Base-by-base conservation (phyloP, 441 rosid species). In the Euphorbia schlechtendalii region DNA sequence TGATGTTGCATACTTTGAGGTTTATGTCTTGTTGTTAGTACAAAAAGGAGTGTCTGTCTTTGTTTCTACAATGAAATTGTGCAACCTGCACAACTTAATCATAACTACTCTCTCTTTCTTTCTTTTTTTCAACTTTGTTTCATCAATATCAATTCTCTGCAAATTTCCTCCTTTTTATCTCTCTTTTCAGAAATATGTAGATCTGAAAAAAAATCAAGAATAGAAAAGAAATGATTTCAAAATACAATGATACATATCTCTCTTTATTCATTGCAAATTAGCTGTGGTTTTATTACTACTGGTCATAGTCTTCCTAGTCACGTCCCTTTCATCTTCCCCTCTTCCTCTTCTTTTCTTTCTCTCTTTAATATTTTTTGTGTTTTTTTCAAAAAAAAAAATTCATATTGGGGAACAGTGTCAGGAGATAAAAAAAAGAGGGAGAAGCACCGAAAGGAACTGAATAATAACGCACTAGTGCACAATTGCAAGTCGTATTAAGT, bases 291-390 rank as follows among this genome's bases (percentile, higher is more conserved):
- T 38, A 3, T 38, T 38, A 38, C 8, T 4, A 8, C 75, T 77
- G 72, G 71, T 69, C 69, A 21, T 63, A 53, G 63, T 76, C 60
- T 72, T 58, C 75, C 76, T 58, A 71, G 88, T 83, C 79, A 77
- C 24, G 88, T 84, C 86, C 32, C 74, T 86, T 74, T 86, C 90
- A 66, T 40, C 46, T 12, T 13, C 6, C 6, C 34, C 41, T 43
- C 62, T 77, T 59, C 69, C 61, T 51, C 38, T 51, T 61, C 45
- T 34, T 72, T 32, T 41, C 21, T 22, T 40, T 38, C 56, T 66
- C 48, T 34, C 59, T 28, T 10, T 49, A 2, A 5, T 13, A 55
- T 32, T 72, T 68, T 68, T 76, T 70, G 61, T n/a, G n/a, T n/a
- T n/a, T n/a, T n/a, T n/a, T n/a, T n/a, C n/a, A n/a, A n/a, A n/a